Evolutionary conservation across 2,329 filamentous ascomycete genomes (phyloP).

Genomic region (Pleurostoma richardsiae): DNA sequence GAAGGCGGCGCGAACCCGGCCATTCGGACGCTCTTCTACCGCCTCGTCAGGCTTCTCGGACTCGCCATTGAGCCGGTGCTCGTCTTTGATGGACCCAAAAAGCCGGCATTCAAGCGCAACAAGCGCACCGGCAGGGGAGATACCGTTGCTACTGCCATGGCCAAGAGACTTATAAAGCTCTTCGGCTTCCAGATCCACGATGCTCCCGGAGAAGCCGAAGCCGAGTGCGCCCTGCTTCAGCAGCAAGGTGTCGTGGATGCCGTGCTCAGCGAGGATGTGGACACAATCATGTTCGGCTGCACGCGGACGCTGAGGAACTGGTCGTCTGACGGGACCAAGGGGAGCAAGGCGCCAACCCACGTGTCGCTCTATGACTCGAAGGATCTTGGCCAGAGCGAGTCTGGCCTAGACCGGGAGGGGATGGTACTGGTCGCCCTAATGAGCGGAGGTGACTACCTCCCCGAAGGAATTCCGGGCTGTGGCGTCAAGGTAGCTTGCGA

Average conservation of each 20-base stretch:
- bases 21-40: slow-evolving; percentile 87
- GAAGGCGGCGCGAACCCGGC: slow-evolving; percentile 82
- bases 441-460: slow-evolving; percentile 91
- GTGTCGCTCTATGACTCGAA: slow-evolving; percentile 73
- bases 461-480: slow-evolving; percentile 81
- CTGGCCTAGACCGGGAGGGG: slow-evolving; percentile 72
- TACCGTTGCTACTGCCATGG: slow-evolving; percentile 65
- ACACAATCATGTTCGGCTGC: slow-evolving; percentile 96
- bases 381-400: slow-evolving; percentile 39
- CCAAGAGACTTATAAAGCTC: slow-evolving; percentile 75
- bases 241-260: slow-evolving; percentile 80
- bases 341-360: slow-evolving; percentile 71
- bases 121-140: slow-evolving; percentile 65
- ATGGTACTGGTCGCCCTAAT: slow-evolving; percentile 94
- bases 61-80: slow-evolving; percentile 47
- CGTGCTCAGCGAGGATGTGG: slow-evolving; percentile 92
- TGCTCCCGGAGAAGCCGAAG: slow-evolving; percentile 92
- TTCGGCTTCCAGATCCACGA: slow-evolving; percentile 83
- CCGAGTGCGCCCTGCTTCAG: slow-evolving; percentile 88
- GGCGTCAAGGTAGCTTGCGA: slow-evolving; percentile 86
- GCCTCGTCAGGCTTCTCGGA: slow-evolving; percentile 56
- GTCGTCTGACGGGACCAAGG: slow-evolving; percentile 64
- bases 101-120: slow-evolving; percentile 76
- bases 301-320: slow-evolving; percentile 74
- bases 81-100: slow-evolving; percentile 46